Evolutionary conservation across 768 basidiomycete genomes (phyloP).

Genomic region (Rhizopogon salebrosus): DNA sequence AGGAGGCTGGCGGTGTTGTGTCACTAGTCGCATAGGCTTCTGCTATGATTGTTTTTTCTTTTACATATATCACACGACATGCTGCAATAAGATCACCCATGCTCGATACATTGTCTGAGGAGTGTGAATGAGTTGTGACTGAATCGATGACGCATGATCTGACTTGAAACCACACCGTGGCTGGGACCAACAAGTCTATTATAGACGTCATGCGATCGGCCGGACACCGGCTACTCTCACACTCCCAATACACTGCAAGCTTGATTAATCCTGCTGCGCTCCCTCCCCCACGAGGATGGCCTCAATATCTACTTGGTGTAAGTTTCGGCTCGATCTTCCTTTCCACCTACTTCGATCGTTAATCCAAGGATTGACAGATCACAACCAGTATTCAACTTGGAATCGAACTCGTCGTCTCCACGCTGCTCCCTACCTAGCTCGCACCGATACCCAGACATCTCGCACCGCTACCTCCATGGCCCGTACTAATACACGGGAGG

Average conservation of each 20-base stretch:
- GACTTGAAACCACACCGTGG: not conserved
- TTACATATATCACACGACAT: slow-evolving; percentile 9
- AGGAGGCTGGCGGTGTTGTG: slow-evolving; percentile 92
- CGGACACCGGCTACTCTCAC: slow-evolving; percentile 1
- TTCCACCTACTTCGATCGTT: slow-evolving; percentile 1
- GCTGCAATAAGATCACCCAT: slow-evolving; percentile 9
- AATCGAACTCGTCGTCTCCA: slow-evolving; percentile 51
- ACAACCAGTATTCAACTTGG: slow-evolving; percentile 51
- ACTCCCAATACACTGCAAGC: not conserved
- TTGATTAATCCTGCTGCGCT: slow-evolving; percentile 1
- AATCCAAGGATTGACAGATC: slow-evolving; percentile 28
- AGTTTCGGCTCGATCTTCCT: slow-evolving; percentile 10
- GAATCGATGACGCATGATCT: too few relatives aligned
- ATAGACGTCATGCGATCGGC: slow-evolving; percentile 1
- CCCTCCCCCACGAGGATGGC: slow-evolving; percentile 17
- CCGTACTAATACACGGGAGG: slow-evolving; percentile 23
- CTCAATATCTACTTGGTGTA: slow-evolving; percentile 36
- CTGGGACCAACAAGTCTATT: not conserved
- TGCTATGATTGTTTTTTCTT: slow-evolving; percentile 14
- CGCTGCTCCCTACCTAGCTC: slow-evolving; percentile 47
- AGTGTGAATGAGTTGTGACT: not conserved
- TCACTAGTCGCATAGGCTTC: slow-evolving; percentile 75
- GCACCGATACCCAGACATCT: slow-evolving; percentile 43
- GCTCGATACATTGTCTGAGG: slow-evolving; percentile 1
- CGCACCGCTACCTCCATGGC: slow-evolving; percentile 47